Percentiles rank a stretch among this genome's conserved stretches.
These are phyloP conservation scores for Xylaria castorea DNA, from an alignment of 495 filamentous ascomycete species.

Conservation along the genomic window DNA sequence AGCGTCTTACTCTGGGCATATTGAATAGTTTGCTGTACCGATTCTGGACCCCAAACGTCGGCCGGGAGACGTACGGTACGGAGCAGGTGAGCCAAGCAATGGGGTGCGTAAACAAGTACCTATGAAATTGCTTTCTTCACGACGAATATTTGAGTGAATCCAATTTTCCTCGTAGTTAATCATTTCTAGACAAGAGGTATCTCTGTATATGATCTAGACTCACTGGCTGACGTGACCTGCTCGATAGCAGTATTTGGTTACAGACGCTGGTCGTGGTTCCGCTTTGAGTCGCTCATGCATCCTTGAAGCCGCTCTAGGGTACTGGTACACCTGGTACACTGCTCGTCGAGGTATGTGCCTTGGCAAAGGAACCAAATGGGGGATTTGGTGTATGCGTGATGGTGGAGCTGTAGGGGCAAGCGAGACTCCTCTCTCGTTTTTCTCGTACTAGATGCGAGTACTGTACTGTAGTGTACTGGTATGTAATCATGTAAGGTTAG, in stretches of 20 bases:
- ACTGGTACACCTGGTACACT: not conserved
- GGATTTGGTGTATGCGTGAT: slow-evolving; percentile 11
- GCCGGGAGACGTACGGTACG: slow-evolving; percentile 2
- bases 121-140: not conserved
- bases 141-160: not conserved
- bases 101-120: slow-evolving; percentile 7
- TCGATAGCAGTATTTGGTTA: not conserved
- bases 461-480: not conserved
- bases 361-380: slow-evolving; percentile 22
- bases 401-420: not conserved
- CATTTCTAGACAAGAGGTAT: not conserved
- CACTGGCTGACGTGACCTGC: not conserved
- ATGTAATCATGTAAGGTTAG: not conserved
- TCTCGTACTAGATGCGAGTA: slow-evolving; percentile 9
- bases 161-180: not conserved
- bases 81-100: slow-evolving; percentile 11
- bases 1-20: slow-evolving; percentile 12
- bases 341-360: slow-evolving; percentile 1
- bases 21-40: not conserved
- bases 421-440: slow-evolving; percentile 2
- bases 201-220: not conserved
- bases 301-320: not conserved
- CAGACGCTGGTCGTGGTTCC: not conserved
- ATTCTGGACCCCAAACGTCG: not conserved
- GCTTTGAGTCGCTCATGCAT: not conserved